These are phyloP conservation scores for Thuidium tamariscinum DNA, from an alignment of 225 moss, liverwort and hornwort genomes.

Conservation along the genomic window DNA sequence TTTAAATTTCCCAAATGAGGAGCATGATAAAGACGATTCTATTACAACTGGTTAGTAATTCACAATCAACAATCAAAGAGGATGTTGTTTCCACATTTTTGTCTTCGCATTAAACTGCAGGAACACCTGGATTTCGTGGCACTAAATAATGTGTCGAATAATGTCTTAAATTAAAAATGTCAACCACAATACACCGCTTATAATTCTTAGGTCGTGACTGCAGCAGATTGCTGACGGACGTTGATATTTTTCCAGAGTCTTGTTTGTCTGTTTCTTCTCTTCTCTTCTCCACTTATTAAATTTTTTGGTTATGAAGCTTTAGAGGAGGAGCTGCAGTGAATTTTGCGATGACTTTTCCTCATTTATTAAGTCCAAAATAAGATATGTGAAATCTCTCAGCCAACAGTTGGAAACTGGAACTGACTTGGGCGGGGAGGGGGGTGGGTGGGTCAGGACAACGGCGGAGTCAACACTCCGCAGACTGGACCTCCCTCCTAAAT, in stretches of 20 bases:
- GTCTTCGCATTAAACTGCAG: not conserved
- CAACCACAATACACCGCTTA: not conserved
- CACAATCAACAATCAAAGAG: not conserved
- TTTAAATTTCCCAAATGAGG: not conserved
- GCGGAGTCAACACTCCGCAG: not conserved
- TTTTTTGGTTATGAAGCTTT: not conserved
- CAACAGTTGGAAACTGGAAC: not conserved
- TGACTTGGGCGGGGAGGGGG: not conserved
- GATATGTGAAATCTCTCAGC: not conserved
- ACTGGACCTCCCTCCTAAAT: not conserved
- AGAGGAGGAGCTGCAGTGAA: not conserved
- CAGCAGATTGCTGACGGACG: too few relatives aligned
- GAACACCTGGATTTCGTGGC: not conserved
- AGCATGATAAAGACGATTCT: too few relatives aligned
- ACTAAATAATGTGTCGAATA: not conserved
- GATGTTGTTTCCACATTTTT: not conserved
- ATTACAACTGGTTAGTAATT: not conserved
- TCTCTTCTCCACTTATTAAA: not conserved
- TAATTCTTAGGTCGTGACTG: not conserved
- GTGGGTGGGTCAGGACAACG: not conserved
- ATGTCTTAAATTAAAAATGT: not conserved
- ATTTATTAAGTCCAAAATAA: not conserved
- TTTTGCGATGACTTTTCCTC: not conserved
- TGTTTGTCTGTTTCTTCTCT: not conserved
- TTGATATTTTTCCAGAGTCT: not conserved